A percentile compares a stretch with the other conserved stretches of the same genome.
These are phyloP conservation scores for Paulownia fortunei DNA, from an alignment of 257 asterid species.

Conservation along the genomic window DNA sequence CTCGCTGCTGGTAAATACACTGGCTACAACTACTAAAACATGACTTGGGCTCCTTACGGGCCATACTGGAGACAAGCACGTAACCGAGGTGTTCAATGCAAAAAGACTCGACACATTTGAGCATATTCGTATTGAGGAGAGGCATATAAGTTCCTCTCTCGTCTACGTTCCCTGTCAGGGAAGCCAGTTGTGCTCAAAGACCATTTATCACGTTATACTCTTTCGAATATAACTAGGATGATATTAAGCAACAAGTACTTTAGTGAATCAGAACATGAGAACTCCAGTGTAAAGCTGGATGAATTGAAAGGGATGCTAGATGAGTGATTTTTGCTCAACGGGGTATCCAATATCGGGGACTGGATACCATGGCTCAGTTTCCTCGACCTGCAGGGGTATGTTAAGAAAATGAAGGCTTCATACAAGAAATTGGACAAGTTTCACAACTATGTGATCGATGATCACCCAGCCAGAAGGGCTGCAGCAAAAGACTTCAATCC, in stretches of 20 bases:
- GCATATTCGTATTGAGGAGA: conserved; percentile 37
- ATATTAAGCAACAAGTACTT: conserved; percentile 33
- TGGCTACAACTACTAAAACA: conserved; percentile 31
- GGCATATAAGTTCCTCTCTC: conserved; percentile 32
- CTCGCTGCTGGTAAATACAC: conserved; percentile 46
- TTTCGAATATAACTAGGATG: conserved; percentile 39
- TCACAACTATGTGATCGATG: conserved; percentile 41
- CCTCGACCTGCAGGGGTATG: conserved; percentile 56
- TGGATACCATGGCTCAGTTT: conserved; percentile 60
- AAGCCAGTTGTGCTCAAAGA: conserved; percentile 39
- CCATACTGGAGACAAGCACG: conserved; percentile 47
- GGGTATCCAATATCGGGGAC: conserved; percentile 45
- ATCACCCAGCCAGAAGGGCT: conserved; percentile 35
- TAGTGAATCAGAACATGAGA: neutral
- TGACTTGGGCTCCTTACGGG: conserved; percentile 48
- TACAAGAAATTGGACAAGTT: conserved; percentile 33
- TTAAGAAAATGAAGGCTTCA: conserved; percentile 41
- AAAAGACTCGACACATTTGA: conserved; percentile 36
- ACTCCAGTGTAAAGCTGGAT: conserved; percentile 9
- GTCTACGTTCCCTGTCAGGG: conserved; percentile 30
- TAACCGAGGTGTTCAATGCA: conserved; percentile 25
- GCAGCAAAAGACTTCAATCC: neutral
- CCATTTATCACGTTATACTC: conserved; percentile 19
- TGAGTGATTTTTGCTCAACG: conserved; percentile 40
- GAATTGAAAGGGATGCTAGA: conserved; percentile 36